Percentiles rank a stretch among this genome's conserved stretches.
Evolutionary conservation across 257 asterid species (phyloP).

Genomic region (Striga asiatica): DNA sequence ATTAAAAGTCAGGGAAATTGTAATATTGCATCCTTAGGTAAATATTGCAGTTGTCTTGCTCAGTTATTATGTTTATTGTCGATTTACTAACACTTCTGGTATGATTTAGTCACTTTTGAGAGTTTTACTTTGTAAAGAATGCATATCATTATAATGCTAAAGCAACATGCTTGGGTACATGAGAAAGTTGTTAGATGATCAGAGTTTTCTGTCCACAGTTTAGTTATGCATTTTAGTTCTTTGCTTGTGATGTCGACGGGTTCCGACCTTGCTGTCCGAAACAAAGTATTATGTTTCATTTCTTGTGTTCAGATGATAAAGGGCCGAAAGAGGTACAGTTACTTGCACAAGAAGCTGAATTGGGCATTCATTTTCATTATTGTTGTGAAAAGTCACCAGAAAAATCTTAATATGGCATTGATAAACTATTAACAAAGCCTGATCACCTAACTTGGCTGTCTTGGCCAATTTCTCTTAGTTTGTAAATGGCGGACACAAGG

Average conservation of each 20-base stretch:
- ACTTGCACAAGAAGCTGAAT: constrained; percentile 8
- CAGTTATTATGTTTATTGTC: not conserved
- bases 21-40: not conserved
- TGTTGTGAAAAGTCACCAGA: not conserved
- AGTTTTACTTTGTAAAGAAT: no score
- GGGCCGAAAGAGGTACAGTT: not conserved
- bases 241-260: not conserved
- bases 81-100: no score
- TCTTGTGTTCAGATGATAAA: not conserved
- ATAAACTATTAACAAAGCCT: not conserved
- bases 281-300: not conserved
- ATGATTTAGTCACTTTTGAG: no score
- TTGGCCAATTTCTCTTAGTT: constrained; percentile 1
- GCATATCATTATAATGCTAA: not conserved
- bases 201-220: not conserved
- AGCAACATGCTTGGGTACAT: not conserved
- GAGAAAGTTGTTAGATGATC: not conserved
- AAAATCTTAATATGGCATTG: not conserved
- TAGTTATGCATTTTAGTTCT: not conserved
- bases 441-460: not conserved
- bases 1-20: not conserved
- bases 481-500: no score
- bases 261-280: not conserved
- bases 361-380: constrained; percentile 9
- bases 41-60: not conserved